Base-by-base conservation (phyloP, 306 rosid species). In the Pterocarpus santalinus region DNA sequence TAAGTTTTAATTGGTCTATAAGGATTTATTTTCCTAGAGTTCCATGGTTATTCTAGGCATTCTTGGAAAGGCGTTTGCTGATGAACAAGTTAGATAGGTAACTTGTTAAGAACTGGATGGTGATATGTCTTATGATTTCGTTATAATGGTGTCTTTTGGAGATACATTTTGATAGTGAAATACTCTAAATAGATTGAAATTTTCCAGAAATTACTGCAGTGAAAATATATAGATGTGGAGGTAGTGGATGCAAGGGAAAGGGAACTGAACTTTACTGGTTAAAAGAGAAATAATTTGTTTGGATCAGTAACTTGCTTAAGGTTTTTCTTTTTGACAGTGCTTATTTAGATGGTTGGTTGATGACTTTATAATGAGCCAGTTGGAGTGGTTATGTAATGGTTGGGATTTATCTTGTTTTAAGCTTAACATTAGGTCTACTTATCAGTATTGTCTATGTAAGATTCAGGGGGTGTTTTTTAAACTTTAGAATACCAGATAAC, bases 81-180 rank as follows among this genome's bases (percentile, higher is more conserved):
- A 53, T 13, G 6, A 64, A 72, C 1, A 47, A 33, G 63, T 80
- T 55, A 73, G 30, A 64, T 38, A 39, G 69, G 17, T 10, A 34
- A 71, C 63, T 56, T 81, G 47, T 72, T 35, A 39, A 41, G 69
- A 41, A 65, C 32, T 32, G 61, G 41, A 39, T 72, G 30, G 15
- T 15, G 49, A 30, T 58, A 63, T 16, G 64, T 38, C 39, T 44
- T 73, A 34, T 73, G 39, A 16, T 81, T 57, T 77, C 76, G 3
- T 65, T 12, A 15, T 52, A 41, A 49, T 7, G 34, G 10, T 52
- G 4, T 55, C 32, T 65, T 16, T 11, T 64, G n/a, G 65, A 67
- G 82, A 43, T 15, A 34, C 36, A 51, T 34, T 71, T 7, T 7
- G 16, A 69, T 58, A 11, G 39, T 72, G 60, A 63, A 44, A 60